Percentiles rank a stretch among this genome's conserved stretches.
Evolutionary conservation across 2,329 filamentous ascomycete species (phyloP).

Genomic region (Pseudocercospora ulei): DNA sequence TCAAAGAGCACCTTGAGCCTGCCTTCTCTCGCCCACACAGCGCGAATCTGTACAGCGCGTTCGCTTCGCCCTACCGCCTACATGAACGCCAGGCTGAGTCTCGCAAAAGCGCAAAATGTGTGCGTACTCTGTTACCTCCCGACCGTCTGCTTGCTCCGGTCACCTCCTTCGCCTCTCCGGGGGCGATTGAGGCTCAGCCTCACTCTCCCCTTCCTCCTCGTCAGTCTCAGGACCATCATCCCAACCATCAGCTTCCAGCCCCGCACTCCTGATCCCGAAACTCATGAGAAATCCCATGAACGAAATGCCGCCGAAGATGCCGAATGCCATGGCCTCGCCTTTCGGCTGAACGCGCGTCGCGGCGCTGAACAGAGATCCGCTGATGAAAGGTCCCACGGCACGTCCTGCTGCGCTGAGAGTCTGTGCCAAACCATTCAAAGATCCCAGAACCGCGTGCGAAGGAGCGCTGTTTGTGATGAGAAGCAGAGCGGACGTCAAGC

Average conservation of each 20-base stretch:
- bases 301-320: conserved; percentile 72
- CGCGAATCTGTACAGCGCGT: conserved; percentile 10
- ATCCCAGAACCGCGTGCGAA: conserved; percentile 73
- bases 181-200: conserved; percentile 16
- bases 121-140: too few species aligned
- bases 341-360: conserved; percentile 64
- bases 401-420: conserved; percentile 84
- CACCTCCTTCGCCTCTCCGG: conserved; percentile 8
- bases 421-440: conserved; percentile 86
- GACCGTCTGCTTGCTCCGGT: too few species aligned
- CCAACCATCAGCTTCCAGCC: conserved; percentile 51
- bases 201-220: conserved; percentile 36
- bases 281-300: conserved; percentile 71
- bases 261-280: conserved; percentile 60
- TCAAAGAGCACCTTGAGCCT: too few species aligned
- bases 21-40: too few species aligned
- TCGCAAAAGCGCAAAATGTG: neutral
- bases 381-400: conserved; percentile 78
- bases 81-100: conserved; percentile 12
- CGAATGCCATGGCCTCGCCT: conserved; percentile 77
- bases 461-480: conserved; percentile 90
- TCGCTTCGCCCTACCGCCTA: too few species aligned
- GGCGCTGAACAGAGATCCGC: conserved; percentile 74
- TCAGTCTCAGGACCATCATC: conserved; percentile 39
- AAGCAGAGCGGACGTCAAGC: conserved; percentile 77